A percentile compares a stretch with the other conserved stretches of the same genome.
Conservation (phyloP, 2,329 filamentous ascomycete genomes). For the Aureobasidium sp. region DNA sequence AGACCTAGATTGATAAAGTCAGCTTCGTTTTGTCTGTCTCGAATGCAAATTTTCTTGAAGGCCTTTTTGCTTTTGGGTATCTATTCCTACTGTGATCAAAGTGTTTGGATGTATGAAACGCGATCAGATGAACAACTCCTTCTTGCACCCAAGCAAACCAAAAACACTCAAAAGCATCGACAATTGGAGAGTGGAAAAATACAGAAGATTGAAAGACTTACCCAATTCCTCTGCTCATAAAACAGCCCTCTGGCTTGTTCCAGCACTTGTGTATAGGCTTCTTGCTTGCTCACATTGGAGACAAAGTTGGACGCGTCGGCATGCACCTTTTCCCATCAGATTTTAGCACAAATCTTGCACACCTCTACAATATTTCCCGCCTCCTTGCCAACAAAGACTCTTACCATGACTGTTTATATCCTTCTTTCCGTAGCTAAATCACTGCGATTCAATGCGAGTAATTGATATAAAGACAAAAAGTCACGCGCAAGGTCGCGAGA, state of each 20-base stretch:
- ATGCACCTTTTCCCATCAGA: slow-evolving; percentile 50
- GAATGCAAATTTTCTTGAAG: too few relatives aligned
- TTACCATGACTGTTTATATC: neutral
- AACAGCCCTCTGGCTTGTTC: slow-evolving; percentile 64
- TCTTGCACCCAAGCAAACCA: neutral
- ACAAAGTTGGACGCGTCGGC: slow-evolving; percentile 72
- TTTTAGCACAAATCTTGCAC: neutral
- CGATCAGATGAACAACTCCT: neutral
- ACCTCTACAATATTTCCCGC: neutral
- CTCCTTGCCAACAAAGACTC: neutral
- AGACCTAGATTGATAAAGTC: slow-evolving; percentile 13
- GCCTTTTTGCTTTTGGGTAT: too few relatives aligned
- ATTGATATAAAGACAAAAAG: neutral
- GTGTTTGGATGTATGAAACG: neutral
- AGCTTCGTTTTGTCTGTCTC: neutral
- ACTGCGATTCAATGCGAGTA: neutral
- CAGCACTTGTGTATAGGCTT: slow-evolving; percentile 68
- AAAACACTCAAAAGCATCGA: too few relatives aligned
- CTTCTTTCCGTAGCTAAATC: too few relatives aligned
- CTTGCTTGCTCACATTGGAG: slow-evolving; percentile 58
- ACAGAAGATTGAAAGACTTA: slow-evolving; percentile 31
- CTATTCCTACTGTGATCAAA: too few relatives aligned
- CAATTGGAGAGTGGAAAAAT: neutral
- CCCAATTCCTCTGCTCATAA: slow-evolving; percentile 72
- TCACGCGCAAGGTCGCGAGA: neutral